Base-by-base conservation (phyloP, 345 rosid genomes). In the Lepidium africanum region DNA sequence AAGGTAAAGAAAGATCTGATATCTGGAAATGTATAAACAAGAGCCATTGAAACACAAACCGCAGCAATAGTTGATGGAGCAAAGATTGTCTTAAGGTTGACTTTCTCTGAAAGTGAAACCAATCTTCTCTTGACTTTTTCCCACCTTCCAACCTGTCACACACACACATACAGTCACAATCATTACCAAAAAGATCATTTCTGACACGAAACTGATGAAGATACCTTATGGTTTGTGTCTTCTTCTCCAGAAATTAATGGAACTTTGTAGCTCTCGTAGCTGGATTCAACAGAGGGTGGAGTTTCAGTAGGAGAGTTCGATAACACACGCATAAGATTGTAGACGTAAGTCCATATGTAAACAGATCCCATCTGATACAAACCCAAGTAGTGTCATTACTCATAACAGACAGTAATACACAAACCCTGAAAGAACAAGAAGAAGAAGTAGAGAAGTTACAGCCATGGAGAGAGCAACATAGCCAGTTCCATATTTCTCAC, bases 401-500 rank as follows among this genome's bases (percentile, higher is more conserved):
- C n/a, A 56, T 15, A 5, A 27, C 6, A 27, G 32, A 4, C 0
- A 37, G 41, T 41, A 3, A 56, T 19, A 10, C 35, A 6, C n/a
- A 37, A 27, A 42, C 42, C 63, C 53, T 36, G 39, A 25, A 45
- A 25, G 43, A 57, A 23, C 35, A 9, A 23, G 57, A 25, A 1
- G 6, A n/a, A 12, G 17, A 33, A 52, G 5, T 19, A 23, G 23
- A 8, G 14, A 65, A 50, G 79, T 11, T 79, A 88, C 91, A 12
- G 95, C 85, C 87, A 86, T 83, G 52, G 95, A 88, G 9, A 88
- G 81, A 52, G 95, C 86, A 57, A 67, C 83, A 74, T 88, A 88
- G 36, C 82, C 86, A 74, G 81, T 15, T 32, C 87, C 91, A 54
- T 66, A 71, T 17, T 81, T 48, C 2, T 81, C 69, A 4, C 91